A percentile compares a stretch with the other conserved stretches of the same genome.
Evolutionary conservation across 2,329 filamentous ascomycete genomes (phyloP).

Genomic region (Phoma sp.): DNA sequence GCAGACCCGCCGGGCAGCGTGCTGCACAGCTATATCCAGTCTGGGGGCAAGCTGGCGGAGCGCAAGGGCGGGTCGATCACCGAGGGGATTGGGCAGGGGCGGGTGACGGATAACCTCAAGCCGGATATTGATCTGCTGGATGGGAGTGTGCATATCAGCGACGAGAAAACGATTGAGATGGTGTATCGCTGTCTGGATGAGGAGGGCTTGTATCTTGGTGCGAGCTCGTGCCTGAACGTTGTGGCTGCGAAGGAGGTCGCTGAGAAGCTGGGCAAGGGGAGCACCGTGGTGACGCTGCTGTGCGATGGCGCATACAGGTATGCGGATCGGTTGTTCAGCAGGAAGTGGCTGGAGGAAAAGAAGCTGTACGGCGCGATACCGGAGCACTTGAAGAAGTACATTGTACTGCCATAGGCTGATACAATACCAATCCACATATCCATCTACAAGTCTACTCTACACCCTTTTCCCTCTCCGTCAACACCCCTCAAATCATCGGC

Average conservation of each 20-base stretch:
- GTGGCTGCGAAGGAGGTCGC: conserved; percentile 94
- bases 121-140: conserved; percentile 85
- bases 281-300: conserved; percentile 91
- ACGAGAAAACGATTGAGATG: conserved; percentile 97
- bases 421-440: neutral
- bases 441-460: conserved; percentile 12
- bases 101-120: conserved; percentile 91
- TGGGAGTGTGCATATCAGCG: conserved; percentile 80
- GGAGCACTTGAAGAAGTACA: conserved; percentile 86
- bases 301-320: conserved; percentile 98
- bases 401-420: conserved; percentile 73
- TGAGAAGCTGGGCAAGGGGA: conserved; percentile 83
- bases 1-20: conserved; percentile 95
- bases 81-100: conserved; percentile 95
- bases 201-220: conserved; percentile 93
- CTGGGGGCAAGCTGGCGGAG: conserved; percentile 82
- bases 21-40: conserved; percentile 87
- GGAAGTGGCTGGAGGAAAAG: conserved; percentile 89
- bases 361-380: conserved; percentile 81
- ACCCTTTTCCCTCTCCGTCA: neutral
- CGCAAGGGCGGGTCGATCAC: conserved; percentile 88
- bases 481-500: conserved; percentile 48
- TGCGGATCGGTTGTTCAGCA: conserved; percentile 89
- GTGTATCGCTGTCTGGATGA: conserved; percentile 95
- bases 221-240: conserved; percentile 92